Evolutionary conservation across 192 early-diverging fungal genomes (phyloP).

Genomic region (Podila epicladia): DNA sequence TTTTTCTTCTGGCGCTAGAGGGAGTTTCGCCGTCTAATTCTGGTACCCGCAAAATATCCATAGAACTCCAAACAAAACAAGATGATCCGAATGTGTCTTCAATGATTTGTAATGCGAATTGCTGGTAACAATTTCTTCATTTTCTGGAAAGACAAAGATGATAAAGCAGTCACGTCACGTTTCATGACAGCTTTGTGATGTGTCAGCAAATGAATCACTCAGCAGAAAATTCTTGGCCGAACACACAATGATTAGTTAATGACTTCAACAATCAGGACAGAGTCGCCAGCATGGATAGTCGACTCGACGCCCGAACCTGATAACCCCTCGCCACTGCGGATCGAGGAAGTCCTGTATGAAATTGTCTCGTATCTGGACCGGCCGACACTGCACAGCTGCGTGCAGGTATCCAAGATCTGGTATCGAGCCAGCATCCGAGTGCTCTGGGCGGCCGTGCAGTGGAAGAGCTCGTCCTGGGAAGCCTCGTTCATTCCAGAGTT

Average conservation of each 20-base stretch:
- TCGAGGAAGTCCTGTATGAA: constrained; percentile 42
- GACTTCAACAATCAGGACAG: too few relatives aligned
- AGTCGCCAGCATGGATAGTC: background rate
- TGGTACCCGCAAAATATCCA: too few relatives aligned
- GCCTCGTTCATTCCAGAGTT: constrained; percentile 35
- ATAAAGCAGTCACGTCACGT: too few relatives aligned
- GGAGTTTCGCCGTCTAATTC: background rate
- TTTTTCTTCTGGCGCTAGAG: background rate
- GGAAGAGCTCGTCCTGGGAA: constrained; percentile 18
- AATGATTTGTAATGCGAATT: too few relatives aligned
- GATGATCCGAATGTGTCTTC: too few relatives aligned
- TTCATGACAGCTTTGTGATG: too few relatives aligned
- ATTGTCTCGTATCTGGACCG: constrained; percentile 39
- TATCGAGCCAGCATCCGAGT: constrained; percentile 27
- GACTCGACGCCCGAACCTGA: background rate
- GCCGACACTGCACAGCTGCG: constrained; percentile 23
- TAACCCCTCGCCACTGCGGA: constrained; percentile 21
- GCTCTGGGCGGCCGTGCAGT: constrained; percentile 32
- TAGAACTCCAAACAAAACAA: too few relatives aligned
- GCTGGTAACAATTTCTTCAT: too few relatives aligned
- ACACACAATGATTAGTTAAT: background rate
- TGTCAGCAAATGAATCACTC: background rate
- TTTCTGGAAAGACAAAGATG: too few relatives aligned
- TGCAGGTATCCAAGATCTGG: constrained; percentile 29
- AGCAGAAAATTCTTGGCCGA: background rate